Evolutionary conservation across 2,329 filamentous ascomycete genomes (phyloP).

Genomic region (Hypoxylon rubiginosum): DNA sequence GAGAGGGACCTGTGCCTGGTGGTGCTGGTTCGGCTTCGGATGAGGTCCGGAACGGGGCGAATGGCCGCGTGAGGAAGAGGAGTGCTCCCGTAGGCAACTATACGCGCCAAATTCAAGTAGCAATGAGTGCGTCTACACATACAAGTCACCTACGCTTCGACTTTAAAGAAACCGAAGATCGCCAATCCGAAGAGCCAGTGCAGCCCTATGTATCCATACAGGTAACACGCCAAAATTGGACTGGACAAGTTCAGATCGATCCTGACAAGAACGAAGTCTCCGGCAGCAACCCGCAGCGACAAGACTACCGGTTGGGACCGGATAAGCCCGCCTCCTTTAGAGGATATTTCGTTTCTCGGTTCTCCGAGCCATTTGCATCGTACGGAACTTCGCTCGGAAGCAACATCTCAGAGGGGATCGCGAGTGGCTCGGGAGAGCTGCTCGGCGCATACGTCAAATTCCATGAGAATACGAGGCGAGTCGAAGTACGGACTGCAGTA

Average conservation of each 20-base stretch:
- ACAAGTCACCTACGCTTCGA: conserved; percentile 59
- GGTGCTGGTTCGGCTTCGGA: conserved; percentile 56
- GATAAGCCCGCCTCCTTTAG: conserved; percentile 57
- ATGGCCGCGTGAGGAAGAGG: conserved; percentile 55
- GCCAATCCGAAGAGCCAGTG: not conserved
- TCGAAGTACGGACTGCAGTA: conserved; percentile 62
- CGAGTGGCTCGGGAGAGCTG: conserved; percentile 51
- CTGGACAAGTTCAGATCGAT: conserved; percentile 58
- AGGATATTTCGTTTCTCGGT: conserved; percentile 62
- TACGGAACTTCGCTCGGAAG: conserved; percentile 54
- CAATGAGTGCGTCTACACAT: conserved; percentile 60
- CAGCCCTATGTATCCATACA: conserved; percentile 59
- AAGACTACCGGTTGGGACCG: conserved; percentile 61
- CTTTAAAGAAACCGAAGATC: conserved; percentile 46
- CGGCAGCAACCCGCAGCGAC: conserved; percentile 60
- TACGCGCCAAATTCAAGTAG: conserved; percentile 46
- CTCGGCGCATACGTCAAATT: conserved; percentile 59
- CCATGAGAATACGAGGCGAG: conserved; percentile 41
- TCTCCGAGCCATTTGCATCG: conserved; percentile 58
- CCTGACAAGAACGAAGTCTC: conserved; percentile 54
- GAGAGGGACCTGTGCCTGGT: conserved; percentile 55
- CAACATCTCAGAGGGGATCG: conserved; percentile 42
- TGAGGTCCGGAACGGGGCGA: conserved; percentile 55
- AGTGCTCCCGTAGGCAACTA: conserved; percentile 26
- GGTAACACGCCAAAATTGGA: conserved; percentile 61